A percentile compares a stretch with the other conserved stretches of the same genome.
Evolutionary conservation across 352 stramenopile genomes (phyloP).

Genomic region (Globisporangium okanoganense): DNA sequence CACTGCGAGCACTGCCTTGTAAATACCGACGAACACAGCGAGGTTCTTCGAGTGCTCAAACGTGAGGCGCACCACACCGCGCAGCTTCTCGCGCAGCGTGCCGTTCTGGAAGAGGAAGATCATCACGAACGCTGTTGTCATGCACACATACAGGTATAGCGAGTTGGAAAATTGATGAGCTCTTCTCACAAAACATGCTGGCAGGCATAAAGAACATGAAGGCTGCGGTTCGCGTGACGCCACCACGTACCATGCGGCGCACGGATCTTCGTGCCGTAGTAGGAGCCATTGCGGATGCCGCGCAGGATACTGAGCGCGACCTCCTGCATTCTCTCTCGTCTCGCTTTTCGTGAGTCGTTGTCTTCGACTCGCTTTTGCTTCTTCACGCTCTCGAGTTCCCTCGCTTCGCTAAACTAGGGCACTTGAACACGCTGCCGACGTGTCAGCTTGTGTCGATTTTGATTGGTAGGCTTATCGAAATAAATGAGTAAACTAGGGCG

Average conservation of each 20-base stretch:
- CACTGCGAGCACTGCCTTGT: conserved; percentile 72
- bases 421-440: conserved; percentile 12
- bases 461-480: neutral
- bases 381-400: neutral
- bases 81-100: conserved; percentile 73
- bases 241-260: conserved; percentile 66
- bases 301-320: conserved; percentile 66
- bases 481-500: conserved; percentile 2
- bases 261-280: conserved; percentile 89
- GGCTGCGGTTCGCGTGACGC: neutral
- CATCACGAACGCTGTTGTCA: conserved; percentile 80
- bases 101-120: conserved; percentile 86
- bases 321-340: conserved; percentile 31
- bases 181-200: neutral
- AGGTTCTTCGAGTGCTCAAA: conserved; percentile 88
- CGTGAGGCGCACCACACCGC: conserved; percentile 66
- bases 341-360: neutral
- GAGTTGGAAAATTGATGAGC: no score
- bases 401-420: conserved; percentile 13
- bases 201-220: neutral
- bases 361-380: no score
- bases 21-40: conserved; percentile 84
- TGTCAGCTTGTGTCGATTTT: neutral
- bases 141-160: neutral
- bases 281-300: conserved; percentile 82